Evolutionary conservation across 2,329 filamentous ascomycete species (phyloP), one percentile per base, ranked within the genome.

Genomic region (Colletotrichum viniferum): DNA sequence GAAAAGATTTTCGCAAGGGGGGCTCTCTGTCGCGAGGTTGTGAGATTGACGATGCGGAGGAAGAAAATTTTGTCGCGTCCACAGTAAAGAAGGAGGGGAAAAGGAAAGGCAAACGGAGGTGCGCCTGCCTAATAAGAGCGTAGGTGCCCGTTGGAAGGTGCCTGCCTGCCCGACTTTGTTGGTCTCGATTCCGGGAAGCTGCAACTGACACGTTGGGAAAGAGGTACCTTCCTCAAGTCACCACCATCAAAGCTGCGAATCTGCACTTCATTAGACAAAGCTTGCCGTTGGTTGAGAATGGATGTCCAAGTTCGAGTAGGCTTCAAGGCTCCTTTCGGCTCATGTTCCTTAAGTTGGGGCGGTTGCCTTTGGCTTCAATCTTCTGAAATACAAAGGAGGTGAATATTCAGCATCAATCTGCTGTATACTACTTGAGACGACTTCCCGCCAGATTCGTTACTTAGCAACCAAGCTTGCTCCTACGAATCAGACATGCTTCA

Each of bases 131-230:
- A n/a, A n/a, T n/a, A n/a, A n/a, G n/a, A n/a, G n/a, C n/a, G n/a
- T n/a, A n/a, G n/a, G n/a, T n/a, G n/a, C n/a, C n/a, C n/a, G n/a
- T n/a, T n/a, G n/a, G 38, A 43, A 43, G 38, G 38, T 10, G 18
- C 38, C 38, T 43, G 8, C 38, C 38, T 43, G 4, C 9, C 8
- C 3, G 38, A 3, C 8, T 18, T 43, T n/a, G 18, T 10, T 43
- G 10, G 38, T 10, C 9, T 43, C 38, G 5, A n/a, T 10, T 10
- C 3, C 38, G 38, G 38, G 38, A 43, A 43, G 18, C 9, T 5
- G 18, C 38, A 2, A 6, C 1, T 43, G 4, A 2, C 8, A n/a
- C 6, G 5, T 0, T 5, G 18, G 18, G 38, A 43, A 10, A 4
- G 18, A n/a, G 10, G 38, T 0, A 5, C 18, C 38, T n/a, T 43